Base-by-base conservation (phyloP, 192 early-diverging fungal genomes). In the Backusella psychrophila region DNA sequence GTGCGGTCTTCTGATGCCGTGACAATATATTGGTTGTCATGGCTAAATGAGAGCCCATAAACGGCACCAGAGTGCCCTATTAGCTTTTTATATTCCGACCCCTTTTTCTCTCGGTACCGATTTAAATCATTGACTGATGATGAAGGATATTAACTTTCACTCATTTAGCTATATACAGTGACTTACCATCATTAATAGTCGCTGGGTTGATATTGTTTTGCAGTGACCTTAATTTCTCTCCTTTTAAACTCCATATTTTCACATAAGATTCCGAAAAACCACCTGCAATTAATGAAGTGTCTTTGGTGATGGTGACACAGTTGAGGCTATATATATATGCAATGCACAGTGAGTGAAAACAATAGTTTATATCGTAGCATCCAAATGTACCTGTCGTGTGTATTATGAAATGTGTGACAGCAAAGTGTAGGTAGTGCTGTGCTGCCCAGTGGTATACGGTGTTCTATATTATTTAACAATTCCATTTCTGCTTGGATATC, bases 351-450 rank as follows among this genome's bases (percentile, higher is more conserved):
- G 33, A 33, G 33, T 33, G 33, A 3, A 33, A 33, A 33, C 33
- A 33, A 33, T 33, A 2, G 33, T 3, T 33, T 33, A 3, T 33
- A 63, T 63, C 23, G 21, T 29, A 3, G 36, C n/a, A 26, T 56
- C 49, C 2, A 12, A 26, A 59, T 3, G 2, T 81, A 86, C 85
- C 80, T 85, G 84, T 92, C 90, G 80, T 93, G 86, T 17, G 95
- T 93, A 81, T 99, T 99, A 82, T 97, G 96, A 78, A 99, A 93
- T 34, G 96, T 99, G 82, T 95, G 98, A 77, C 92, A 94, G 84
- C 96, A 97, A 36, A 99, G 89, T 21, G 95, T 96, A 15, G 96
- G 95, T 31, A 96, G 83, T 12, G 91, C 88, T 2, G 84, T 83
- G 5, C 90, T 84, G 6, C 87, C 85, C n/a, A 96, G 74, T 8